phyloP scores from a whole-genome alignment of 2,329 filamentous ascomycete genomes.

The Monilinia aucupariae region DNA sequence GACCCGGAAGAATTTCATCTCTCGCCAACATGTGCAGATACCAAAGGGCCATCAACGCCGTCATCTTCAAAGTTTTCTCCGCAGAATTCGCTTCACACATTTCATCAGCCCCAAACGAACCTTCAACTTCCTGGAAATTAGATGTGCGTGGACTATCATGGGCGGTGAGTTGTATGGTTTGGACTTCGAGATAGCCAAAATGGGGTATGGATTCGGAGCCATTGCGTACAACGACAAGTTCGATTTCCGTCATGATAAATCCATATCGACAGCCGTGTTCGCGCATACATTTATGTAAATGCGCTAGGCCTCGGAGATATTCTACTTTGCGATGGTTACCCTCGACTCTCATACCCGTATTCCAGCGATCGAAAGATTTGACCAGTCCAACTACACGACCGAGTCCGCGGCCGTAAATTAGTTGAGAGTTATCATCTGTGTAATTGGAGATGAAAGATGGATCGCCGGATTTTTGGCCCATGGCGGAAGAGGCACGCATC shows the following conservation, averaged over 20 bases:
- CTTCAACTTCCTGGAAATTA: constrained; percentile 23
- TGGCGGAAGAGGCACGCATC: constrained; percentile 30
- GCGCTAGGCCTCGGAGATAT: constrained; percentile 80
- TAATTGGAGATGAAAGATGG: constrained; percentile 46
- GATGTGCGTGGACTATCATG: constrained; percentile 24
- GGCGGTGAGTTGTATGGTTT: constrained; percentile 52
- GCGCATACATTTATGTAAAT: constrained; percentile 87
- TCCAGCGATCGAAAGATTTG: constrained; percentile 89
- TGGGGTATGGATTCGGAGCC: constrained; percentile 67
- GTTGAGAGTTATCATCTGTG: constrained; percentile 44
- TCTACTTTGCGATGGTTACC: constrained; percentile 79
- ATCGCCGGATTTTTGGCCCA: constrained; percentile 30
- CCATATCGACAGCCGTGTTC: constrained; percentile 90
- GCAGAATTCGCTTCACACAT: constrained; percentile 33
- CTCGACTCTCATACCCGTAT: constrained; percentile 86
- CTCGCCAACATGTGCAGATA: constrained; percentile 68
- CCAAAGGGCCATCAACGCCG: constrained; percentile 70
- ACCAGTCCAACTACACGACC: constrained; percentile 76
- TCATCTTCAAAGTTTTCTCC: constrained; percentile 57
- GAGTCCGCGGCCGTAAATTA: constrained; percentile 45
- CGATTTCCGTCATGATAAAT: constrained; percentile 94
- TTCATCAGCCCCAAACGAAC: constrained; percentile 26
- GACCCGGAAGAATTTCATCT: constrained; percentile 53
- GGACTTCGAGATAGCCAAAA: constrained; percentile 83
- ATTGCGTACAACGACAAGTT: constrained; percentile 83